phyloP scores from a whole-genome alignment of 1,284 basidiomycete genomes.

The Xerocomus nothofagi region DNA sequence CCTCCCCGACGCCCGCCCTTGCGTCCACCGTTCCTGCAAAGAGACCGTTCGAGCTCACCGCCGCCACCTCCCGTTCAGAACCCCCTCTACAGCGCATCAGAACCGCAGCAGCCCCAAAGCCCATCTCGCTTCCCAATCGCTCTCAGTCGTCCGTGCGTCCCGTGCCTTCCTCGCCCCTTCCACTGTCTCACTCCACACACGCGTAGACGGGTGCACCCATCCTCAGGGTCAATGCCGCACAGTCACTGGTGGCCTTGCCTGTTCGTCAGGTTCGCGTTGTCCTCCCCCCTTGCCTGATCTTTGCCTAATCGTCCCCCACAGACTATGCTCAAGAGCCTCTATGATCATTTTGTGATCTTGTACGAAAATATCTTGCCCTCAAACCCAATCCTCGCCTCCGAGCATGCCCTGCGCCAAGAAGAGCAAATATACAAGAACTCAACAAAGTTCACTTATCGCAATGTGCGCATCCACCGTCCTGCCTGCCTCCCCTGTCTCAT shows the following conservation, averaged over 20 bases:
- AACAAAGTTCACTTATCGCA: conserved; percentile 75
- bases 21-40: conserved; percentile 34
- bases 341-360: conserved; percentile 66
- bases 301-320: conserved; percentile 29
- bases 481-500: conserved; percentile 4
- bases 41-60: conserved; percentile 25
- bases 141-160: conserved; percentile 40
- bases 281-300: conserved; percentile 1
- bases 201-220: conserved; percentile 62
- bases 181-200: background rate
- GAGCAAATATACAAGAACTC: conserved; percentile 71
- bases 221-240: conserved; percentile 61
- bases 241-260: conserved; percentile 63
- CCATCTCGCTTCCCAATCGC: conserved; percentile 42
- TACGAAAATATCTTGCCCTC: conserved; percentile 54
- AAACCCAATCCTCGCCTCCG: conserved; percentile 60
- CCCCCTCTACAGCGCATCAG: conserved; percentile 65
- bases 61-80: conserved; percentile 30
- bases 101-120: conserved; percentile 40
- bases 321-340: conserved; percentile 71
- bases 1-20: conserved; percentile 12
- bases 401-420: conserved; percentile 78
- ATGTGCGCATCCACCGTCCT: conserved; percentile 45
- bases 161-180: background rate
- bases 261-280: conserved; percentile 60